phyloP scores from a whole-genome alignment of 2,329 filamentous ascomycete genomes.

The Colletotrichum nymphaeae region DNA sequence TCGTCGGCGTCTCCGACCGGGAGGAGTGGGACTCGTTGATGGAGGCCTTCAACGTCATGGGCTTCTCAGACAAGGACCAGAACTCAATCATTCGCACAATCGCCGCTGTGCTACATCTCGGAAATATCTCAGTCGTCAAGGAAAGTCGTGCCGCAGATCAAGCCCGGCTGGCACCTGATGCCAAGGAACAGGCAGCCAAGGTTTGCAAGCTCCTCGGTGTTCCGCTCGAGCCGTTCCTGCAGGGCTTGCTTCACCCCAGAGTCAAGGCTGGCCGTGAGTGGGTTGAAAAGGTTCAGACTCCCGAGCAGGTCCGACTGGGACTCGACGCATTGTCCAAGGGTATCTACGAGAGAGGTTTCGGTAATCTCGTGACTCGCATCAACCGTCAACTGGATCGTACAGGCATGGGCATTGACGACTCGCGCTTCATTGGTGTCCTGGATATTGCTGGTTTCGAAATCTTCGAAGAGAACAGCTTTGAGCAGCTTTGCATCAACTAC shows the following conservation, averaged over 20 bases:
- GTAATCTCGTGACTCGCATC: conserved; percentile 90
- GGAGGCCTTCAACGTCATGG: conserved; percentile 95
- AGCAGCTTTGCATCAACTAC: conserved; percentile 99
- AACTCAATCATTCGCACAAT: conserved; percentile 85
- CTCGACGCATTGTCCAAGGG: conserved; percentile 95
- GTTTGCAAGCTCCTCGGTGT: conserved; percentile 90
- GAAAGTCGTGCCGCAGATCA: conserved; percentile 94
- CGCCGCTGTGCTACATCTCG: conserved; percentile 91
- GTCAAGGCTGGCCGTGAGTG: conserved; percentile 97
- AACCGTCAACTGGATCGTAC: conserved; percentile 92
- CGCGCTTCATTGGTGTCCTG: conserved; percentile 95
- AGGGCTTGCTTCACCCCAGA: conserved; percentile 88
- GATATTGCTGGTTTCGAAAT: conserved; percentile 99
- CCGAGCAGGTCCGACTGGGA: conserved; percentile 91
- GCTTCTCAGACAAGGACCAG: conserved; percentile 88
- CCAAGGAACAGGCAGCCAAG: conserved; percentile 78
- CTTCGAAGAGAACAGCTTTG: conserved; percentile 98
- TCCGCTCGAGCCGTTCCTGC: conserved; percentile 84
- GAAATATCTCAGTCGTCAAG: conserved; percentile 89
- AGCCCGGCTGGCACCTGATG: conserved; percentile 82
- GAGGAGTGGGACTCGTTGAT: conserved; percentile 92
- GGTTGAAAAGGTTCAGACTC: conserved; percentile 98
- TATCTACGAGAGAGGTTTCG: conserved; percentile 96
- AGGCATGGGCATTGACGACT: conserved; percentile 82
- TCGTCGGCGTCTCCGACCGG: conserved; percentile 87